A percentile compares a stretch with the other conserved stretches of the same genome.
phyloP scores from a whole-genome alignment of 805 yeast species.

The Diddensiella transvaalensis region DNA sequence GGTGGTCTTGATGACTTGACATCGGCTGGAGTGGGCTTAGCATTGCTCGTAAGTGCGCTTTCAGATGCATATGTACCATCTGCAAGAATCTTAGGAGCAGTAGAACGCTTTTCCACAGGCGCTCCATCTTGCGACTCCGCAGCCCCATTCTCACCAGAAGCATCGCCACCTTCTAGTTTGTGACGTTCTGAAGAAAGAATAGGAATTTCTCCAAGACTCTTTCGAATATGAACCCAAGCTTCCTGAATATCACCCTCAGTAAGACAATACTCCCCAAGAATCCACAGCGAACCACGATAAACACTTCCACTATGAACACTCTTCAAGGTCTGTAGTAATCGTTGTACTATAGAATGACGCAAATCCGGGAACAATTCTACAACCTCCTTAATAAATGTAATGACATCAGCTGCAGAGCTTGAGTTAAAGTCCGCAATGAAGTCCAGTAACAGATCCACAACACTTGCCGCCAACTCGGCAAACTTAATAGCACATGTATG shows the following conservation, averaged over 20 bases:
- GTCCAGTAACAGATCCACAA: conserved; percentile 82
- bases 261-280: conserved; percentile 84
- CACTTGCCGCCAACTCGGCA: conserved; percentile 86
- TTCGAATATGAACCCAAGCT: conserved; percentile 84
- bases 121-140: conserved; percentile 32
- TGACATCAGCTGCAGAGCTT: conserved; percentile 81
- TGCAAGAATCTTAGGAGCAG: conserved; percentile 84
- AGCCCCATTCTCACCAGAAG: conserved; percentile 7
- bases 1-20: conserved; percentile 49
- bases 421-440: conserved; percentile 82
- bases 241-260: conserved; percentile 69
- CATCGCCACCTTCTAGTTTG: conserved; percentile 34
- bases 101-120: conserved; percentile 31
- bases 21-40: conserved; percentile 33
- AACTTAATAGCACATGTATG: conserved; percentile 85
- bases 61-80: conserved; percentile 99
- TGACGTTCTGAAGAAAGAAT: conserved; percentile 70
- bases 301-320: conserved; percentile 82
- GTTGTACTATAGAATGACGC: conserved; percentile 58
- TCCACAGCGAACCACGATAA: conserved; percentile 92
- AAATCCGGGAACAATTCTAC: conserved; percentile 86
- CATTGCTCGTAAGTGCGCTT: conserved; percentile 55
- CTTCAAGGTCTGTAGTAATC: conserved; percentile 60
- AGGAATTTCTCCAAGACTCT: conserved; percentile 87
- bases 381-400: conserved; percentile 89